phyloP scores from a whole-genome alignment of 306 rosid species.

The Hippophae tibetana region DNA sequence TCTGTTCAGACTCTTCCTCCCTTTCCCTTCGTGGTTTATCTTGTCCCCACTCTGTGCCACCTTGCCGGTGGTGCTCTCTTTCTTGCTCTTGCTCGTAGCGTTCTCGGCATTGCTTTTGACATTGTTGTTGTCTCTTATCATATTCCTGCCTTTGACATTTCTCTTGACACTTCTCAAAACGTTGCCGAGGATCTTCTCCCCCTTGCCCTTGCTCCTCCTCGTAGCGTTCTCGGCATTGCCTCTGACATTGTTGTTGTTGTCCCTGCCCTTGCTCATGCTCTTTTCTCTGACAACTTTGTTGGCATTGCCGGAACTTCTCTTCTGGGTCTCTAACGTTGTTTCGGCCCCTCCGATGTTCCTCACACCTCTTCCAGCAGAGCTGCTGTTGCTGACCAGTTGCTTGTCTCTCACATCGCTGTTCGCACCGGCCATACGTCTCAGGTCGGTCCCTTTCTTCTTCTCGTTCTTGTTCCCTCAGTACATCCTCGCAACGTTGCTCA shows the following conservation, averaged over 20 bases:
- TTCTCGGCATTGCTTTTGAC: no score
- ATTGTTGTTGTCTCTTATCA: no score
- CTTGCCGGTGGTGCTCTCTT: not conserved
- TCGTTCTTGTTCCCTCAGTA: not conserved
- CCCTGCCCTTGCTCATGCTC: slow-evolving; percentile 2
- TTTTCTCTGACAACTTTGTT: not conserved
- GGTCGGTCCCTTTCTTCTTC: not conserved
- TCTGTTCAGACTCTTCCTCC: not conserved
- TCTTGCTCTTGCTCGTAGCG: not conserved
- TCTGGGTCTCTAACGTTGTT: not conserved
- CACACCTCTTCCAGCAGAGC: no score
- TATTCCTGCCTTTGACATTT: no score
- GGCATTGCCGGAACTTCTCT: slow-evolving; percentile 6
- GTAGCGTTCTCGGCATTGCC: not conserved
- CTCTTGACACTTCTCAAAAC: no score
- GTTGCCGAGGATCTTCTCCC: not conserved
- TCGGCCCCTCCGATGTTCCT: not conserved
- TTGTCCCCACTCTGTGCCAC: not conserved
- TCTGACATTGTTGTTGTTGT: not conserved
- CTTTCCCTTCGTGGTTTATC: not conserved
- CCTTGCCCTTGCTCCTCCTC: slow-evolving; percentile 3
- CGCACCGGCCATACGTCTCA: not conserved
- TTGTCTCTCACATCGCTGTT: no score
- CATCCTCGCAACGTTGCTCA: not conserved
- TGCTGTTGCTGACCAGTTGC: not conserved